These are phyloP conservation scores for Suillus cothurnatus DNA, from an alignment of 768 basidiomycete species.

Conservation along the genomic window DNA sequence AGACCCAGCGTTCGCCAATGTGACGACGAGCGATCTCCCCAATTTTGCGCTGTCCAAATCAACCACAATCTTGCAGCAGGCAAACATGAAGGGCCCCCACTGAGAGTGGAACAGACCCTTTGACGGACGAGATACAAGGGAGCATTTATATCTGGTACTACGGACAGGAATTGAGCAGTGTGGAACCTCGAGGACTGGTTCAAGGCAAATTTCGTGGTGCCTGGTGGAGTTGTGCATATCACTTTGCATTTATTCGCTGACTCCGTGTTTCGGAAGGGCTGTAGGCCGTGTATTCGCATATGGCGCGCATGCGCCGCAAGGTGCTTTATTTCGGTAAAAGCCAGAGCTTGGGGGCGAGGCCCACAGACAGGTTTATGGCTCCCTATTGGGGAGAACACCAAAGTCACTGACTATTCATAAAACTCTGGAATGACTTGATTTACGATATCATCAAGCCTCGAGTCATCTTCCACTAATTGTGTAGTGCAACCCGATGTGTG, in stretches of 20 bases:
- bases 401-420: background rate
- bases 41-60: background rate
- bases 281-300: constrained; percentile 59
- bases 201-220: constrained; percentile 74
- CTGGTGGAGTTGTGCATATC: constrained; percentile 52
- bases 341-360: constrained; percentile 35
- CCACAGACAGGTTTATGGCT: constrained; percentile 31
- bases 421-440: background rate
- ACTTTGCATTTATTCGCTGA: background rate
- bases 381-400: too few relatives aligned
- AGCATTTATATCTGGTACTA: constrained; percentile 51
- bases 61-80: too few relatives aligned
- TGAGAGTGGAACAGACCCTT: constrained; percentile 14
- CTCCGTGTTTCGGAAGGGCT: constrained; percentile 36
- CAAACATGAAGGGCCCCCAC: background rate
- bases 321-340: constrained; percentile 44
- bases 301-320: constrained; percentile 57
- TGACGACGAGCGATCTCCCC: background rate
- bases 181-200: constrained; percentile 63
- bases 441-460: background rate
- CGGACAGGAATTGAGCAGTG: constrained; percentile 35
- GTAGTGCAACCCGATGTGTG: background rate
- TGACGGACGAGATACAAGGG: constrained; percentile 43
- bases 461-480: background rate
- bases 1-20: background rate